These are phyloP conservation scores for Nectriaceae sp. DNA, from an alignment of 2,329 filamentous ascomycete genomes.

Conservation along the genomic window DNA sequence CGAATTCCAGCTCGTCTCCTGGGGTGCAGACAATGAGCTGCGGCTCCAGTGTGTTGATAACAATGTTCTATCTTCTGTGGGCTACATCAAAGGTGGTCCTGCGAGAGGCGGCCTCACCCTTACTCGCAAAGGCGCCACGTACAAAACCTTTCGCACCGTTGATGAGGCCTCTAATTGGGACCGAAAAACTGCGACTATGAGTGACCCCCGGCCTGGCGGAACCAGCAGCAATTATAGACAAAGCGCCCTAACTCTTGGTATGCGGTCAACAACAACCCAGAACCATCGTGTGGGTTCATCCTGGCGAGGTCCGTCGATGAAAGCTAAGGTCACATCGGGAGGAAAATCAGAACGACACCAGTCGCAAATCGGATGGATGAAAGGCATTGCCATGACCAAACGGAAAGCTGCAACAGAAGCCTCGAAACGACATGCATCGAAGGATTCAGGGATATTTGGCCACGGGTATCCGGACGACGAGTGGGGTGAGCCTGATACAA, in stretches of 20 bases:
- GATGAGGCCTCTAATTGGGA: slow-evolving; percentile 60
- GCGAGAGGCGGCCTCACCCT: slow-evolving; percentile 67
- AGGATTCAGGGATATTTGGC: slow-evolving; percentile 54
- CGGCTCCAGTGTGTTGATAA: slow-evolving; percentile 74
- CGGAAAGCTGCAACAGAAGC: slow-evolving; percentile 46
- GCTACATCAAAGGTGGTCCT: slow-evolving; percentile 69
- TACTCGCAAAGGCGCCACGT: slow-evolving; percentile 81
- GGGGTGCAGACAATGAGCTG: slow-evolving; percentile 84
- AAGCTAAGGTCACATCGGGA: slow-evolving; percentile 48
- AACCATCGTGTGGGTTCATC: slow-evolving; percentile 37
- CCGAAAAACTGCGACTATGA: slow-evolving; percentile 63
- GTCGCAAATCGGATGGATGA: slow-evolving; percentile 69
- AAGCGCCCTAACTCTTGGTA: slow-evolving; percentile 45
- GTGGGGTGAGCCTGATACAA: slow-evolving; percentile 62
- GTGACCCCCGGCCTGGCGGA: slow-evolving; percentile 54
- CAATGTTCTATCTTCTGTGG: slow-evolving; percentile 66
- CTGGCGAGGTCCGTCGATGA: slow-evolving; percentile 62
- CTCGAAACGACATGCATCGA: slow-evolving; percentile 48
- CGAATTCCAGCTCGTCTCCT: slow-evolving; percentile 91
- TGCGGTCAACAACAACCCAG: slow-evolving; percentile 38
- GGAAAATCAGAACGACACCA: slow-evolving; percentile 49
- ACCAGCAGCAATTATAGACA: slow-evolving; percentile 44
- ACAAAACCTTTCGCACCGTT: slow-evolving; percentile 81
- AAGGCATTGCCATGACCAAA: slow-evolving; percentile 65
- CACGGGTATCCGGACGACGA: slow-evolving; percentile 55